Base-by-base conservation (phyloP, 768 basidiomycete genomes). In the Amanita pallidorosea region DNA sequence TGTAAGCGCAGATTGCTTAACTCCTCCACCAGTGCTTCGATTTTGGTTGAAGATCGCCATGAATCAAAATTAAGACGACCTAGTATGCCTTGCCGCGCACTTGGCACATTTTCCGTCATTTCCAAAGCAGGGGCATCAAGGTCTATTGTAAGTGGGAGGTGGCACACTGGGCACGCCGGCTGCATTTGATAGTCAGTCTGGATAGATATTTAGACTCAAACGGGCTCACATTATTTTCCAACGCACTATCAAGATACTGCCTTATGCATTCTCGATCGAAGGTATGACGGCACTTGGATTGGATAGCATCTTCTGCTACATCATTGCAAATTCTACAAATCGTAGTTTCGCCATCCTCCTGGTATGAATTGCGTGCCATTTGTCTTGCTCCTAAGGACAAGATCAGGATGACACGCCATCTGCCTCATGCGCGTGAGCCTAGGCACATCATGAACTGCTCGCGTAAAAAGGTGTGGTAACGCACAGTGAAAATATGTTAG, bases 291-390 rank as follows among this genome's bases (percentile, higher is more conserved):
- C 96, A 99, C 58, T 83, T 88, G 22, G 92, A 84, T 61, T 90
- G 82, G 55, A 99, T 97, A 3, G 96, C 92, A 60, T 99, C 96
- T 67, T 99, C 96, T 0, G 91, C 95, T 36, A 96, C 74, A 58
- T 99, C 96, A 58, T 92, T 90, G 67, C 96, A 99, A n/a, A 99
- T 68, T 49, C 96, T 77, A 61, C 96, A 99, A 7, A 97, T 79
- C 0, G 88, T 85, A 2, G 83, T 84, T 63, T 95, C 90, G 9
- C 74, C 77, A 5, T 72, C n/a, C 61, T 27, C 84, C 77, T 17
- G 81, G 63, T 6, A 72, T 63, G 59, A 89, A 88, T 42, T 73
- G 70, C 9, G 70, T 71, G 1, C 80, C 76, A 52, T 88, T 91
- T 20, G 75, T 85, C 70, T 85, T 93, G 70, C 85, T 88, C 46